These are phyloP conservation scores for Ustilago nuda DNA, from an alignment of 1,284 basidiomycete genomes.

Conservation along the genomic window DNA sequence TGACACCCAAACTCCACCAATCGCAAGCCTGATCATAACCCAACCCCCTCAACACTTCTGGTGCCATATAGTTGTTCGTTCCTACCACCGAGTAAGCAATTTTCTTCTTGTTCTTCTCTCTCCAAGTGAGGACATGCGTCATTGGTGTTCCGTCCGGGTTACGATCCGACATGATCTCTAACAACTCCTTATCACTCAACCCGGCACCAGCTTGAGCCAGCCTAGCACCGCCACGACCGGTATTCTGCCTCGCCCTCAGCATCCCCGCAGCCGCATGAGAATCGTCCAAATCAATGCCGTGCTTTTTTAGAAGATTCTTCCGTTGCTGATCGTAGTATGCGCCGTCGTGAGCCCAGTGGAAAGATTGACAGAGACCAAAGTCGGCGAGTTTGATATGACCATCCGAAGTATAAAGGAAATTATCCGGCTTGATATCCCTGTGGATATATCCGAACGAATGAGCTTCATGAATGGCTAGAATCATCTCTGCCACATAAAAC, in stretches of 20 bases:
- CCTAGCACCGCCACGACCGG: slow-evolving; percentile 25
- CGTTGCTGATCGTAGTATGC: slow-evolving; percentile 91
- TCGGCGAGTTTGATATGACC: slow-evolving; percentile 95
- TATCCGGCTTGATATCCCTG: slow-evolving; percentile 95
- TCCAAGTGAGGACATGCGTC: slow-evolving; percentile 77
- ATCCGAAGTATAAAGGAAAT: slow-evolving; percentile 91
- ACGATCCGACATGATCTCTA: slow-evolving; percentile 63
- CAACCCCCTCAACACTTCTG: slow-evolving; percentile 85
- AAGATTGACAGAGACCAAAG: slow-evolving; percentile 80
- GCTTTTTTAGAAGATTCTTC: slow-evolving; percentile 85
- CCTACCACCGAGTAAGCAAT: slow-evolving; percentile 90
- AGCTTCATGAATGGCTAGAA: slow-evolving; percentile 92
- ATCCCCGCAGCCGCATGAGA: slow-evolving; percentile 72
- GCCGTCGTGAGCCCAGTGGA: slow-evolving; percentile 68
- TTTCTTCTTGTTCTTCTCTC: slow-evolving; percentile 87
- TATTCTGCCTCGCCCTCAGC: slow-evolving; percentile 31
- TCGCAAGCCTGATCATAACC: slow-evolving; percentile 95
- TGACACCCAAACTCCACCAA: slow-evolving; percentile 97
- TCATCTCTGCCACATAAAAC: slow-evolving; percentile 98
- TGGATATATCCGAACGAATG: slow-evolving; percentile 96
- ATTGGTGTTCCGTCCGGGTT: slow-evolving; percentile 64
- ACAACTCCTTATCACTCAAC: slow-evolving; percentile 53
- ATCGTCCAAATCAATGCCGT: slow-evolving; percentile 91
- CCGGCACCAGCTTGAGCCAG: slow-evolving; percentile 35
- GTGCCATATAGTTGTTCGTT: slow-evolving; percentile 78